Percentiles rank a stretch among this genome's conserved stretches.
phyloP scores from a whole-genome alignment of 768 basidiomycete species.

The Holtermannia corniformis region DNA sequence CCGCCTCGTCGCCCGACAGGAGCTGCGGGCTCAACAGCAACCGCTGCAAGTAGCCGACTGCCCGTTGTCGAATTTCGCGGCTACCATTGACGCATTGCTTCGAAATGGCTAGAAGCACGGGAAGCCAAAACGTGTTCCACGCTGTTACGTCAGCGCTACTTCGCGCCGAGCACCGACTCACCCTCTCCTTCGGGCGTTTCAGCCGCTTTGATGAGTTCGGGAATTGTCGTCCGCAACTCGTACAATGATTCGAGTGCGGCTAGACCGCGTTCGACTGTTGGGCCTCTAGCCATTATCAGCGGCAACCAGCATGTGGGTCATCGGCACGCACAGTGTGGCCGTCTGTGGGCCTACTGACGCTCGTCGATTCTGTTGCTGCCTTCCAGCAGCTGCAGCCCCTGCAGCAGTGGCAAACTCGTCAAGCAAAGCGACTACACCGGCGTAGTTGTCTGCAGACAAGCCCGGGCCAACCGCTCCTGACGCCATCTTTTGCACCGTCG shows the following conservation, averaged over 20 bases:
- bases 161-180: conserved; percentile 14
- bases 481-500: conserved; percentile 59
- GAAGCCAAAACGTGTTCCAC: conserved; percentile 69
- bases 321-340: conserved; percentile 22
- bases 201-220: conserved; percentile 50
- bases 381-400: conserved; percentile 50
- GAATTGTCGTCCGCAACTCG: conserved; percentile 59
- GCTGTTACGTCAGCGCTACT: conserved; percentile 43
- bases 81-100: conserved; percentile 74
- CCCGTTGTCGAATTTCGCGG: conserved; percentile 71
- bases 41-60: conserved; percentile 73
- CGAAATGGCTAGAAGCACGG: conserved; percentile 60
- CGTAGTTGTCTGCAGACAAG: conserved; percentile 68
- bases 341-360: conserved; percentile 7
- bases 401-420: conserved; percentile 79
- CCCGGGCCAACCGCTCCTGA: conserved; percentile 44
- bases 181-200: conserved; percentile 34
- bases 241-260: conserved; percentile 72
- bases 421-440: conserved; percentile 65
- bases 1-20: conserved; percentile 50
- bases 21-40: conserved; percentile 70
- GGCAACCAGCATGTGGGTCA: not conserved
- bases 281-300: no score
- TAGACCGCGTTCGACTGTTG: conserved; percentile 67
- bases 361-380: conserved; percentile 50